Percentiles rank a stretch among this genome's conserved stretches.
Conservation (phyloP, 768 basidiomycete genomes). For the Pisolithus tinctorius region DNA sequence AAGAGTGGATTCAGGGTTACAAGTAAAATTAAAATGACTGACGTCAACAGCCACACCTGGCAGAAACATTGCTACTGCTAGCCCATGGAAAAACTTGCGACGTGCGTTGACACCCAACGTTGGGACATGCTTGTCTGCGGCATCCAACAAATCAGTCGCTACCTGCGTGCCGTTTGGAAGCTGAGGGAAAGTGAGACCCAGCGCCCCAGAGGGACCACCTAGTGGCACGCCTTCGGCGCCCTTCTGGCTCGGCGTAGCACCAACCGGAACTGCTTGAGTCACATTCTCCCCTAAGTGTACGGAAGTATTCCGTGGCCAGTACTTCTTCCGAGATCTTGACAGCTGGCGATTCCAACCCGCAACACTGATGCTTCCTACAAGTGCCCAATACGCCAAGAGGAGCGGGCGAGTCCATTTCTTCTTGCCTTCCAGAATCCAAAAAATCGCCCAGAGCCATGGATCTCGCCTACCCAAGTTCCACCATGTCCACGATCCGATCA, state of each 20-base stretch:
- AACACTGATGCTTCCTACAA: constrained; percentile 74
- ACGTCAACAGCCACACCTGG: constrained; percentile 93
- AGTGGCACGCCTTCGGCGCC: constrained; percentile 7
- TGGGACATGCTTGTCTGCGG: constrained; percentile 85
- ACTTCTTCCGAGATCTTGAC: constrained; percentile 63
- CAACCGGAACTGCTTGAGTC: constrained; percentile 17
- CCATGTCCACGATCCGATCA: constrained; percentile 89
- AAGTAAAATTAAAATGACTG: constrained; percentile 29
- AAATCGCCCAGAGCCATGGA: constrained; percentile 82
- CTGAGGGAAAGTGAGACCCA: constrained; percentile 34
- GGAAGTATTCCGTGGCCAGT: constrained; percentile 42
- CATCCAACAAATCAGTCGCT: constrained; percentile 62
- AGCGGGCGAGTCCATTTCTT: constrained; percentile 74
- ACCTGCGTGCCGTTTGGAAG: constrained; percentile 55
- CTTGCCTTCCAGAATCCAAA: constrained; percentile 70
- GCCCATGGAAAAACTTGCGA: constrained; percentile 93
- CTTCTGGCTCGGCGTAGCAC: constrained; percentile 19
- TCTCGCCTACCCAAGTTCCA: constrained; percentile 78
- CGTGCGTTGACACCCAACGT: constrained; percentile 86
- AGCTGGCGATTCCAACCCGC: constrained; percentile 94
- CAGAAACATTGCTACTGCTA: constrained; percentile 94
- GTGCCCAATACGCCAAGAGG: constrained; percentile 81
- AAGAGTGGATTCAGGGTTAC: constrained; percentile 7
- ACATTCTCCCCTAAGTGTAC: constrained; percentile 30
- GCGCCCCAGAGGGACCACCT: constrained; percentile 16